Base-by-base conservation (phyloP, 2,329 filamentous ascomycete genomes). In the Fonsecaea erecta region DNA sequence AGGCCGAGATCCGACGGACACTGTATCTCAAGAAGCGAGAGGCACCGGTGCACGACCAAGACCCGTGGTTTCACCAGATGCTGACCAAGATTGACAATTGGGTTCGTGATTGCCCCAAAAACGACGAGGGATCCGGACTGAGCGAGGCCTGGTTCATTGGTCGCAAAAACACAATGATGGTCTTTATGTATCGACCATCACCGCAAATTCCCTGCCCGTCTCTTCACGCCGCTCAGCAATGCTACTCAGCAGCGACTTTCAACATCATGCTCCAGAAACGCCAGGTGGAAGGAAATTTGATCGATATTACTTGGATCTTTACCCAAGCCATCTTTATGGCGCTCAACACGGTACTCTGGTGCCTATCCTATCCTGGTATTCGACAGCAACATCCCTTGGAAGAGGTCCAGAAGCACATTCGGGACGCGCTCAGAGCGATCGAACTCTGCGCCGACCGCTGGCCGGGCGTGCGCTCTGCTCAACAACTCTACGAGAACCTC, bases 251-350 rank as follows among this genome's bases (percentile, higher is more conserved):
- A 46, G 89, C 92, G 53, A 84, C 88, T 11, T 91, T 88, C 77
- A 93, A 97, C 74, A 91, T 97, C 72, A 85, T 89, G 70, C 87
- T 94, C 75, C 90, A 93, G 52, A 87, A 87, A 74, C 88, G 90
- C 72, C 93, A 97, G 76, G 90, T 97, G 74, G 86, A 89, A 70
- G 88, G 85, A 16, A 85, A 86, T 14, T 88, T 88, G 24, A 87
- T 95, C 11, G 94, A 97, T 74, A 83, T 97, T 66, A 97, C 93
- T 0, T 98, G 94, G 94, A 89, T 97, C 51, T 97, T 97, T 74
- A 87, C 96, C 0, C 85, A 97, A 64, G 88, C 90, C 21, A 85
- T 98, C 46, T 97, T 96, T 79, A 95, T 96, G 87, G 88, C 91
- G 3, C 85, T 98, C 63, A 97, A 97, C 74, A 93, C 92, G 4